Conservation (phyloP, 2,329 filamentous ascomycete genomes). For the Penicillium sp. region DNA sequence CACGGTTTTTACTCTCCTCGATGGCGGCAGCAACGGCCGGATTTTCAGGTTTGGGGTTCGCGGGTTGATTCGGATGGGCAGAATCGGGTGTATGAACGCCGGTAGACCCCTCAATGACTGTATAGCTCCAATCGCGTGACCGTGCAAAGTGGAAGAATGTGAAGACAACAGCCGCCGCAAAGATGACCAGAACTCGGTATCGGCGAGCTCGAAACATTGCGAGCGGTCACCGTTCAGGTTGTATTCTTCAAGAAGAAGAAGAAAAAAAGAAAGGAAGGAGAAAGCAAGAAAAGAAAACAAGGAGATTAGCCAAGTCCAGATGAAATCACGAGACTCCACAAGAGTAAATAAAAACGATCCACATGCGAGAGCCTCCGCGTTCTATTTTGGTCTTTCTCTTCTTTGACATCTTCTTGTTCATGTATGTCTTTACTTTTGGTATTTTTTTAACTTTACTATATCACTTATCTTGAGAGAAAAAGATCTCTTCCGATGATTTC, state of each 20-base stretch:
- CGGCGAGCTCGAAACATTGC: constrained; percentile 51
- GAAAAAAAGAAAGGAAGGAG: not conserved
- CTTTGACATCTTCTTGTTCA: not conserved
- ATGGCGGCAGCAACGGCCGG: constrained; percentile 1
- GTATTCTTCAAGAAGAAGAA: not conserved
- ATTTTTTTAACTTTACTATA: not conserved
- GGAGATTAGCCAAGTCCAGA: constrained; percentile 7
- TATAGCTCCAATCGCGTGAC: constrained; percentile 41
- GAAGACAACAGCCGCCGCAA: constrained; percentile 45
- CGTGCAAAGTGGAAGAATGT: constrained; percentile 54
- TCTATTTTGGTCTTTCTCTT: constrained; percentile 4
- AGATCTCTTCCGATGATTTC: too few relatives aligned
- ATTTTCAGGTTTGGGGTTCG: not conserved
- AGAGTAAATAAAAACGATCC: constrained; percentile 7
- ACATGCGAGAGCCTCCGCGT: constrained; percentile 2
- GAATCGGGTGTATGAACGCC: constrained; percentile 5
- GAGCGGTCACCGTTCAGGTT: constrained; percentile 14
- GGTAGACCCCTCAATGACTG: constrained; percentile 15
- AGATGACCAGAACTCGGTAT: constrained; percentile 49
- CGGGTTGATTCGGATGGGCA: constrained; percentile 9
- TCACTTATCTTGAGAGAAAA: not conserved
- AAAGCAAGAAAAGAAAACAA: constrained; percentile 1
- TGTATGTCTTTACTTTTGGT: not conserved
- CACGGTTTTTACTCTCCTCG: constrained; percentile 15
- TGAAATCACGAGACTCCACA: constrained; percentile 15